Base-by-base conservation (phyloP, 192 early-diverging fungal species). In the Linnemannia schmuckeri region DNA sequence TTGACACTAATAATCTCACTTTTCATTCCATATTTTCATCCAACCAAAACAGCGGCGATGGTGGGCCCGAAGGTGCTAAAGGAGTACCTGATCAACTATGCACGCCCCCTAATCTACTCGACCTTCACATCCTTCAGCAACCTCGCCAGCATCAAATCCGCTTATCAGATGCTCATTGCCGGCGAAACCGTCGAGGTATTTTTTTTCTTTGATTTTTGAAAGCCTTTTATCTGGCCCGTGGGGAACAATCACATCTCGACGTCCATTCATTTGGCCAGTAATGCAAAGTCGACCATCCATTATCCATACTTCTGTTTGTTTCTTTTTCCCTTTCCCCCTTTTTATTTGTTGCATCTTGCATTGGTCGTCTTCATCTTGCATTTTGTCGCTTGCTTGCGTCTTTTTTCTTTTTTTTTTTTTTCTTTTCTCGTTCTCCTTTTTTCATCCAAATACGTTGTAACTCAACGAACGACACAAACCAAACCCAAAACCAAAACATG, bases 21-120 rank as follows among this genome's bases (percentile, higher is more conserved):
- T 18, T 1, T 35, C 33, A 10, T 22, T 42, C 22, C 33, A 17
- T 33, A 44, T 8, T 22, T 47, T 47, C 20, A 40, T 46, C 27
- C 79, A 63, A 24, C 30, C 74, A 6, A 30, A 33, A 66, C 81
- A 95, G 96, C 96, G n/a, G 94, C 91, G 24, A 88, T 97, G 30
- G 83, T 96, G 42, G 93, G 96, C 12, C 90, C 94, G 7, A 70
- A 87, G 8, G 74, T 90, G 8, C 81, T 96, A 9, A 90, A 92
- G 63, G 81, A 94, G 8, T 97, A 95, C 82, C 78, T 97, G 41
- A 91, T 96, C 78, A 97, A 97, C 78, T 97, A 97, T 76, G 95
- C 95, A 6, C 88, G 95, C 30, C 95, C 96, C 0, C 77, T 96
- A 27, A 94, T 97, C 41, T 97, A 95, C 82, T 95, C 95, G 0